phyloP scores from a whole-genome alignment of 192 early-diverging fungal genomes.

The Jimgerdemannia lactiflua region DNA sequence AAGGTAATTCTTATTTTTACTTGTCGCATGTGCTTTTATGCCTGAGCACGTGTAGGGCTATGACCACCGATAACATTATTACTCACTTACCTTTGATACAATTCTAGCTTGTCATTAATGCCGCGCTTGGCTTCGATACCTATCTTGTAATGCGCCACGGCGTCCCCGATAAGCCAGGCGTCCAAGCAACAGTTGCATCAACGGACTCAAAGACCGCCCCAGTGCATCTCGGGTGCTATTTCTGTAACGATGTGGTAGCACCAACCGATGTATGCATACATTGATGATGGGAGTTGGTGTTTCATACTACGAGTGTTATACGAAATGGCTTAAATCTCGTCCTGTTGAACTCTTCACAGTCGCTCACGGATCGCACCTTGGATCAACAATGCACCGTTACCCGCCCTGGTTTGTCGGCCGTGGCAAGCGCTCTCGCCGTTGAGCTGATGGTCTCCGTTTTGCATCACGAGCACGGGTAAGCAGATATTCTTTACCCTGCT shows the following conservation, averaged over 20 bases:
- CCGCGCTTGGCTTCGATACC: conserved; percentile 94
- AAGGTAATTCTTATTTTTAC: conserved; percentile 28
- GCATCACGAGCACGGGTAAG: conserved; percentile 78
- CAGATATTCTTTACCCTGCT: background rate
- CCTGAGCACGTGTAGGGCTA: no score
- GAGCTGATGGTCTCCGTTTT: conserved; percentile 88
- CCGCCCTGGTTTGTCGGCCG: conserved; percentile 88
- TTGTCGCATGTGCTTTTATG: background rate
- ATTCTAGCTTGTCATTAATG: conserved; percentile 79
- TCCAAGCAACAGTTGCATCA: background rate
- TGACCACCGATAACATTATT: no score
- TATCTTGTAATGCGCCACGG: conserved; percentile 98
- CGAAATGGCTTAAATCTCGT: no score
- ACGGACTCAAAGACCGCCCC: background rate
- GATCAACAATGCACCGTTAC: conserved; percentile 99
- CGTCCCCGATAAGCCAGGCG: conserved; percentile 26
- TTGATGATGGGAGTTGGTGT: background rate
- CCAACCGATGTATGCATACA: conserved; percentile 73
- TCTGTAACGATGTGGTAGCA: conserved; percentile 98
- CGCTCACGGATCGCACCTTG: conserved; percentile 87
- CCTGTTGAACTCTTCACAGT: conserved; percentile 36
- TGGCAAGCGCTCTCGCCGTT: conserved; percentile 84
- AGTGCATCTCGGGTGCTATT: conserved; percentile 89
- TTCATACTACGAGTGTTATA: background rate
- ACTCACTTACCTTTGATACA: background rate